Evolutionary conservation across 2,329 filamentous ascomycete genomes (phyloP).

Genomic region (Alternaria infectoria): DNA sequence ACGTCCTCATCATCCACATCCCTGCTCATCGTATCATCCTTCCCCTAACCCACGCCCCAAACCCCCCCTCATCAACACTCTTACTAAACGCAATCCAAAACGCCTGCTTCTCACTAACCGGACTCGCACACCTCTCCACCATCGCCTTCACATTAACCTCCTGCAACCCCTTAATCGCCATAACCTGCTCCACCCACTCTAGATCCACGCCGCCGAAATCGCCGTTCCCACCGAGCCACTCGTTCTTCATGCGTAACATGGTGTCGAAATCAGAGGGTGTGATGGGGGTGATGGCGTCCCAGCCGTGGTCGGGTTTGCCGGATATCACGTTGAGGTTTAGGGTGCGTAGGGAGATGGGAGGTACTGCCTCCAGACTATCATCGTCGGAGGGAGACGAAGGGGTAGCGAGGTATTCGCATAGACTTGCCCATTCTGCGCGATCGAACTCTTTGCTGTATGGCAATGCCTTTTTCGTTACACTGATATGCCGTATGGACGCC

Average conservation of each 20-base stretch:
- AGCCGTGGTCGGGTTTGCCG: constrained; percentile 57
- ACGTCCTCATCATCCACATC: background rate
- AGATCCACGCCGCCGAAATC: constrained; percentile 46
- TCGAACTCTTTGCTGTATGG: constrained; percentile 63
- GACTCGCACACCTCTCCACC: constrained; percentile 61
- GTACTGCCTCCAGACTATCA: background rate
- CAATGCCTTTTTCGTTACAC: constrained; percentile 63
- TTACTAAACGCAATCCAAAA: constrained; percentile 66
- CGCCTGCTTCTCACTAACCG: constrained; percentile 61
- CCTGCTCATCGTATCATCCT: constrained; percentile 37
- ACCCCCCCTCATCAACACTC: constrained; percentile 61
- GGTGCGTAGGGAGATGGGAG: constrained; percentile 19
- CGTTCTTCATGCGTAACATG: constrained; percentile 34
- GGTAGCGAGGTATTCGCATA: constrained; percentile 53
- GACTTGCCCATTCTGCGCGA: constrained; percentile 60
- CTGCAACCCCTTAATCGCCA: constrained; percentile 57
- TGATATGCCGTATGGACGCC: constrained; percentile 57
- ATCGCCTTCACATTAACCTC: constrained; percentile 61
- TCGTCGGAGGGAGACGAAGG: background rate
- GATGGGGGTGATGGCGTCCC: constrained; percentile 54
- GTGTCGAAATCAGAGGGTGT: constrained; percentile 27
- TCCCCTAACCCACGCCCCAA: constrained; percentile 59
- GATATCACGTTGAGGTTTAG: constrained; percentile 61
- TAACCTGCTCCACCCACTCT: constrained; percentile 65
- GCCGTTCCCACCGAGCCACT: constrained; percentile 26